Percentiles rank a stretch among this genome's conserved stretches.
Evolutionary conservation across 2,329 filamentous ascomycete species (phyloP).

Genomic region (Penicillium sp.): DNA sequence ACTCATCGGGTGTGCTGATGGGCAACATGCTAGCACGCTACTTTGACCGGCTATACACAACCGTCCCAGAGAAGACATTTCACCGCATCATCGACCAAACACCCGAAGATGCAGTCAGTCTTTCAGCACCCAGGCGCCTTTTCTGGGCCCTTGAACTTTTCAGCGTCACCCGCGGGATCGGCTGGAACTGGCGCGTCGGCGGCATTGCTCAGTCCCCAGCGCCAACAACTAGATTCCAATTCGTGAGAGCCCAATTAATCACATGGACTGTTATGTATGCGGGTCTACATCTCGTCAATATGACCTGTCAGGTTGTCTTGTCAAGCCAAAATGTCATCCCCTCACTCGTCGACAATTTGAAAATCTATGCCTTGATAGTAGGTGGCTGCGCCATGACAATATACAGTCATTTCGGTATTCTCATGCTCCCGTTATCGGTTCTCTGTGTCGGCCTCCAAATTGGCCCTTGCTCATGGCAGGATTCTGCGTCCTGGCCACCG

Average conservation of each 20-base stretch:
- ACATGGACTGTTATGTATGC: background rate
- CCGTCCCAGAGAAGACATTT: background rate
- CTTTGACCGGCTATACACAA: background rate
- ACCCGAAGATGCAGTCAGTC: background rate
- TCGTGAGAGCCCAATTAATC: background rate
- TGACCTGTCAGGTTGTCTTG: background rate
- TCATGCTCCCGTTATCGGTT: background rate
- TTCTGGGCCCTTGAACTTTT: background rate
- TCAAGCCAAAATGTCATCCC: background rate
- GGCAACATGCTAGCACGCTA: background rate
- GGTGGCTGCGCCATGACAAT: background rate
- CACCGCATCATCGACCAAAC: background rate
- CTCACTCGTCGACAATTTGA: background rate
- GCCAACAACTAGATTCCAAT: background rate
- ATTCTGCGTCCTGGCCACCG: background rate
- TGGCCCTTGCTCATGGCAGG: background rate
- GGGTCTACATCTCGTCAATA: background rate
- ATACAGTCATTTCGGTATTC: background rate
- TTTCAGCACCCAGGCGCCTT: background rate
- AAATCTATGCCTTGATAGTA: background rate
- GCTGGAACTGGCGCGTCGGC: background rate
- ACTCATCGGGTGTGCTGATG: background rate
- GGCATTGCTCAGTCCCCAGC: background rate
- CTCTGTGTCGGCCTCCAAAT: background rate
- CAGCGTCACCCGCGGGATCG: background rate